Base-by-base conservation (phyloP, 352 stramenopile genomes). In the Thalassiosira hispida region DNA sequence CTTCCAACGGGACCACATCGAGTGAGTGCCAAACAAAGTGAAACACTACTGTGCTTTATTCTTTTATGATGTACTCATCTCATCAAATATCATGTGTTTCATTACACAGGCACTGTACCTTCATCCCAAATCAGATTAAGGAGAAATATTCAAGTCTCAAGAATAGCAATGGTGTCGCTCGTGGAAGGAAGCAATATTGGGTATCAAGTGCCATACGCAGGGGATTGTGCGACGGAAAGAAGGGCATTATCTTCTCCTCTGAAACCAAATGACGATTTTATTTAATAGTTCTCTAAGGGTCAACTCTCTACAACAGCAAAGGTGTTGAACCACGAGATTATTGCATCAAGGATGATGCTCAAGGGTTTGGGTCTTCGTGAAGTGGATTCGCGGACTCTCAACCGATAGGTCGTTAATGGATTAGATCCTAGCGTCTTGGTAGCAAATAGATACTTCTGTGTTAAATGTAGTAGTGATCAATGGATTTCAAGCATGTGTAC, bases 171-270 rank as follows among this genome's bases (percentile, higher is more conserved):
- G 52, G 52, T 5, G 20, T 74, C n/a, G 12, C 31, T 35, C 52
- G 52, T 11, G 65, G 52, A 33, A 46, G 52, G 52, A 74, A 74
- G 22, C n/a, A 53, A 40, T 74, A 74, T 47, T 74, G 65, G 65
- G 65, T 74, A 35, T 31, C 53, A 53, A 53, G 47, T 27, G 64
- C 64, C 16, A 27, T 33, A 16, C 49, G 31, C 20, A 33, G 23
- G 12, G 64, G 64, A 46, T 64, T 73, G 49, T 40, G 33, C 38
- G 20, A 73, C 55, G 64, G 64, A 51, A 7, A 64, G n/a, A 55
- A 55, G 11, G 64, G 64, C 38, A 73, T 73, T 42, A 51, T 65
- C n/a, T 47, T 72, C 27, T 68, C 60, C 8, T 25, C 23, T 31
- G 31, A 16, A 20, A 9, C 60, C 1, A 53, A 56, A 56, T 56